Percentiles rank a stretch among this genome's conserved stretches.
These are phyloP conservation scores for Moesziomyces antarcticus DNA, from an alignment of 1,284 basidiomycete genomes.

Conservation along the genomic window DNA sequence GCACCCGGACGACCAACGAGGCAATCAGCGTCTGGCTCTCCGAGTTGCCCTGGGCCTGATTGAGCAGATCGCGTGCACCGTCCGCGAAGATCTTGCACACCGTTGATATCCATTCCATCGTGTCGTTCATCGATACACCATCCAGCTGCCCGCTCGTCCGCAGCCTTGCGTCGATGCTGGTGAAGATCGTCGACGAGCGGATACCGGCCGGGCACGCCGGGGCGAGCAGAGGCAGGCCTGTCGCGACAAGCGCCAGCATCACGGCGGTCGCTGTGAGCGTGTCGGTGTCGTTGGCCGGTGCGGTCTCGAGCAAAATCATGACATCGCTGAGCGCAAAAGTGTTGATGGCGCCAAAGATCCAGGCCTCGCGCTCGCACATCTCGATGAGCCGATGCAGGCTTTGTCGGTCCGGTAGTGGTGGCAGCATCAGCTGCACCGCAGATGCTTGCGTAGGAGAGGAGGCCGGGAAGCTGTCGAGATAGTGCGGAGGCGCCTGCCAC, in stretches of 20 bases:
- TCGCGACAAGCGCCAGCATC: conserved; percentile 18
- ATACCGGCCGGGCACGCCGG: conserved; percentile 2
- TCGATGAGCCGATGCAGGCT: conserved; percentile 14
- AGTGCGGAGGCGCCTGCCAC: conserved; percentile 8
- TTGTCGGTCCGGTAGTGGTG: conserved; percentile 14
- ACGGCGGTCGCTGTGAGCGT: conserved; percentile 9
- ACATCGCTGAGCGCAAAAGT: conserved; percentile 18
- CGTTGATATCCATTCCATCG: conserved; percentile 5
- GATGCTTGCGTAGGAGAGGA: not conserved
- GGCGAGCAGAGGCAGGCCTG: conserved; percentile 14
- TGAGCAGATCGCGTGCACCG: conserved; percentile 12
- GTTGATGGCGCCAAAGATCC: conserved; percentile 29
- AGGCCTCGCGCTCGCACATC: conserved; percentile 7
- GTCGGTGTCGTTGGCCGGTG: conserved; percentile 7
- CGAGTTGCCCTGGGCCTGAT: conserved; percentile 6
- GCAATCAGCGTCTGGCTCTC: conserved; percentile 6
- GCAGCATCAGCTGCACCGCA: not conserved
- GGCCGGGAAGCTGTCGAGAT: not conserved
- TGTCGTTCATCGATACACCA: not conserved
- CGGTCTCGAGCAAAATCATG: conserved; percentile 5
- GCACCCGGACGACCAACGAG: conserved; percentile 9
- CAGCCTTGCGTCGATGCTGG: conserved; percentile 13
- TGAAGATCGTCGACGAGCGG: conserved; percentile 4
- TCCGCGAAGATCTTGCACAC: conserved; percentile 15
- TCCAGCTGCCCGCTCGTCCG: not conserved